Percentiles rank a stretch among this genome's conserved stretches.
These are phyloP conservation scores for Gnetum montanum DNA, from an alignment of 75 land plant species.

Conservation along the genomic window DNA sequence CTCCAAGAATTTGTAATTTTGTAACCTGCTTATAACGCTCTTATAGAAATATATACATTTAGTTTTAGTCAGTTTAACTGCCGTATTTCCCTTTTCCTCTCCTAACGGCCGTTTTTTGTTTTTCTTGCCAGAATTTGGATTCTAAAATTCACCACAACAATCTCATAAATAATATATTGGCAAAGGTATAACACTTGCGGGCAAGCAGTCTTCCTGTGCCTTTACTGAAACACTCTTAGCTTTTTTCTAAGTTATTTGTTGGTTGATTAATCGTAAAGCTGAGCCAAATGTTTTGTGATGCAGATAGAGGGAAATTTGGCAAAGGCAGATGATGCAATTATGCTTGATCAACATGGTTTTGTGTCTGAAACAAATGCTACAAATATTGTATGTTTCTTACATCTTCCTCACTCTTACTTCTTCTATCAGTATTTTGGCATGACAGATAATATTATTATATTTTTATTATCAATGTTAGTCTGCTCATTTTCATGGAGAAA, in stretches of 20 bases:
- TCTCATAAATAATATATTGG: conserved; percentile 92
- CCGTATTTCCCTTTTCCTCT: no score
- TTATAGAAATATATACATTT: no score
- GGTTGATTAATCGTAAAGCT: not conserved
- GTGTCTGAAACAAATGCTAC: conserved; percentile 99
- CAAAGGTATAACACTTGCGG: conserved; percentile 63
- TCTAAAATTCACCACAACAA: conserved; percentile 99
- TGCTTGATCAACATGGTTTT: conserved; percentile 98
- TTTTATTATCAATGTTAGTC: no score
- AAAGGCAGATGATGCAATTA: conserved; percentile 91
- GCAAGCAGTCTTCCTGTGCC: not conserved
- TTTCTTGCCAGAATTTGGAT: conserved; percentile 69
- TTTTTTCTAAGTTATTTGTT: not conserved
- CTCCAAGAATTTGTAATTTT: no score
- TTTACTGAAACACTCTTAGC: no score
- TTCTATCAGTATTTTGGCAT: no score
- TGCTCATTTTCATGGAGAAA: no score
- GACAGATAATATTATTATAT: no score
- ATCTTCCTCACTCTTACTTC: not conserved
- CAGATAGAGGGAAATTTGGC: conserved; percentile 97
- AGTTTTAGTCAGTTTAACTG: no score
- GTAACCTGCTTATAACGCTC: no score
- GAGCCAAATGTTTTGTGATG: conserved; percentile 3
- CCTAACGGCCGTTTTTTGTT: no score
- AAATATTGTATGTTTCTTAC: conserved; percentile 56